Base-by-base conservation (phyloP, 2,329 filamentous ascomycete genomes). In the Aspergillus melleus region DNA sequence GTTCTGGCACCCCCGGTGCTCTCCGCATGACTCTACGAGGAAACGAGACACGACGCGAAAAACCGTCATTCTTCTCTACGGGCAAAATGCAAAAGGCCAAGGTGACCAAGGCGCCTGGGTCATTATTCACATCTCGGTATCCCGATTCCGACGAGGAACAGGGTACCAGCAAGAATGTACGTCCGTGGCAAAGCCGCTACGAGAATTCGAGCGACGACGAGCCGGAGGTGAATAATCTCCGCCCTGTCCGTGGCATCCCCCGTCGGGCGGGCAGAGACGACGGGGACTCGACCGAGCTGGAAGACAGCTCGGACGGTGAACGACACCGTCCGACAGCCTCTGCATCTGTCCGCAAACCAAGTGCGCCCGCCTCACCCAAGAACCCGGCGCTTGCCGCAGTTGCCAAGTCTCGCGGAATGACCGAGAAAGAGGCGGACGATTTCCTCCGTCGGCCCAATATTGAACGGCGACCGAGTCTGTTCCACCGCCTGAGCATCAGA, bases 121-220 rank as follows among this genome's bases (percentile, higher is more conserved):
- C 36, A n/a, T 8, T 16, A 46, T 75, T 77, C 68, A 77, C 75
- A 61, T 81, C 79, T 20, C 72, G 87, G 0, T 86, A 89, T 61
- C 80, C 88, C 3, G 86, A 90, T 62, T 87, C 88, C 3, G 86
- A 90, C 62, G 86, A 88, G 62, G 87, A 89, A 39, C 83, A 84
- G 2, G 77, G 77, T 29, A 8, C 26, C 12, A 77, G 66, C 39
- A 59, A 49, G 10, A 54, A 56, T 6, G 24, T 6, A 16, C 67
- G 63, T 19, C 66, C 69, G 4, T 86, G 84, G 68, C 75, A 71
- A 32, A 88, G 85, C 68, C 86, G 89, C 1, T 90, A 92, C 66
- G 86, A 80, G 1, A 88, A 91, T 67, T 91, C 89, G 1, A 91
- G 89, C 68, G 89, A 91, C 69, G 89, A 90, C 19, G 80, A 80